Percentiles rank a stretch among this genome's conserved stretches.
Evolutionary conservation across 176 grass and related monocot species (phyloP).

Genomic region (Juncus effusus): DNA sequence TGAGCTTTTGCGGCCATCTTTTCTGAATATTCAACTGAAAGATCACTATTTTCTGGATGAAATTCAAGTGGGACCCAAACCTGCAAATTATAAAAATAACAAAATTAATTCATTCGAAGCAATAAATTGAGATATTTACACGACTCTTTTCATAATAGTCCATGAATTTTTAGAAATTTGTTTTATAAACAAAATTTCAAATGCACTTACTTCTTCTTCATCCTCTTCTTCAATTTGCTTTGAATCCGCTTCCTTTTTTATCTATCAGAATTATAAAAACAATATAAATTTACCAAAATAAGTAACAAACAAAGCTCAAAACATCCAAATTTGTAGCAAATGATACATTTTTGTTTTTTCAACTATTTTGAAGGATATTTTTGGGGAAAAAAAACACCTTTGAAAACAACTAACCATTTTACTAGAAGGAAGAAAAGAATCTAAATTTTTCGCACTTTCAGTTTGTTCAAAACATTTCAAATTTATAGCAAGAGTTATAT

Average conservation of each 20-base stretch:
- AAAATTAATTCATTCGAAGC: not conserved
- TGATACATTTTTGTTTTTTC: no score
- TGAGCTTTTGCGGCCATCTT: slow-evolving; percentile 21
- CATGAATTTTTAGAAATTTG: not conserved
- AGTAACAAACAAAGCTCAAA: no score
- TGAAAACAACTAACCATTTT: no score
- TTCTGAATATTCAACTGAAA: slow-evolving; percentile 9
- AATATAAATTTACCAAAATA: no score
- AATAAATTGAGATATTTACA: no score
- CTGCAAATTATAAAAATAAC: slow-evolving; percentile 15
- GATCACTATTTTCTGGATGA: slow-evolving; percentile 12
- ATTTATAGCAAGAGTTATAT: no score
- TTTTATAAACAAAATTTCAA: slow-evolving; percentile 5
- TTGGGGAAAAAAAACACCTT: no score
- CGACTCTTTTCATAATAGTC: not conserved
- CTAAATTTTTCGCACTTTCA: no score
- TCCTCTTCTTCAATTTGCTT: slow-evolving; percentile 9
- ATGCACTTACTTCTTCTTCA: slow-evolving; percentile 15
- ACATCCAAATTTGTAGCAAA: no score
- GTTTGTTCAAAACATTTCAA: no score
- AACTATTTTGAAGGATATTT: no score
- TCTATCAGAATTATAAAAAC: slow-evolving; percentile 8
- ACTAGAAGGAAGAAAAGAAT: no score
- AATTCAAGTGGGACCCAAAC: slow-evolving; percentile 20
- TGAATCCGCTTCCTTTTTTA: slow-evolving; percentile 21